Conservation (phyloP, 1,284 basidiomycete species). For the Singerocomus inundabilis region DNA sequence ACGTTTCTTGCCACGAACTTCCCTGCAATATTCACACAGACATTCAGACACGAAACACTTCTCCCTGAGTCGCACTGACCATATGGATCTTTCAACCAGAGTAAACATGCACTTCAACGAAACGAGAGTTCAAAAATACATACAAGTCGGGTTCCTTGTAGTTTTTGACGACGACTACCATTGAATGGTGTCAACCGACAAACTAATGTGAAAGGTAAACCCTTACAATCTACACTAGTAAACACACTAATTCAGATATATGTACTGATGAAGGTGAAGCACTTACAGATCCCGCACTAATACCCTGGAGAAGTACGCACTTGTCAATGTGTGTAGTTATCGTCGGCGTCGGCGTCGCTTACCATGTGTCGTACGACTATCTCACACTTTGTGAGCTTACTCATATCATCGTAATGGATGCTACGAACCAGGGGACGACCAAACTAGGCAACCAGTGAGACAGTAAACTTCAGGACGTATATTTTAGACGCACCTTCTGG, state of each 20-base stretch:
- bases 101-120: constrained; percentile 18
- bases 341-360: constrained; percentile 1
- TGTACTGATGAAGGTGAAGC: background rate
- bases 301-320: constrained; percentile 46
- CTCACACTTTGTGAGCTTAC: constrained; percentile 8
- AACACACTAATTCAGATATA: background rate
- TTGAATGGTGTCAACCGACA: constrained; percentile 5
- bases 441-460: constrained; percentile 34
- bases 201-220: background rate
- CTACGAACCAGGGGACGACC: constrained; percentile 45
- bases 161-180: constrained; percentile 63
- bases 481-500: constrained; percentile 65
- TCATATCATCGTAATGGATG: constrained; percentile 7
- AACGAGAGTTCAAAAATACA: constrained; percentile 31
- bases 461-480: background rate
- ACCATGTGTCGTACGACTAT: constrained; percentile 61
- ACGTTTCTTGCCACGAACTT: constrained; percentile 77
- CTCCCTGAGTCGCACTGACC: constrained; percentile 46
- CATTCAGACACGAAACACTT: constrained; percentile 21
- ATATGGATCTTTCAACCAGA: constrained; percentile 56
- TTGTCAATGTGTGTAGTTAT: background rate
- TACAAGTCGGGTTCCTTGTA: constrained; percentile 71
- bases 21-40: constrained; percentile 49
- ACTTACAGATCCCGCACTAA: constrained; percentile 75
- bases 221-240: constrained; percentile 65